Conservation (phyloP, 2,329 filamentous ascomycete species). For the Aspergillus aculeatus region DNA sequence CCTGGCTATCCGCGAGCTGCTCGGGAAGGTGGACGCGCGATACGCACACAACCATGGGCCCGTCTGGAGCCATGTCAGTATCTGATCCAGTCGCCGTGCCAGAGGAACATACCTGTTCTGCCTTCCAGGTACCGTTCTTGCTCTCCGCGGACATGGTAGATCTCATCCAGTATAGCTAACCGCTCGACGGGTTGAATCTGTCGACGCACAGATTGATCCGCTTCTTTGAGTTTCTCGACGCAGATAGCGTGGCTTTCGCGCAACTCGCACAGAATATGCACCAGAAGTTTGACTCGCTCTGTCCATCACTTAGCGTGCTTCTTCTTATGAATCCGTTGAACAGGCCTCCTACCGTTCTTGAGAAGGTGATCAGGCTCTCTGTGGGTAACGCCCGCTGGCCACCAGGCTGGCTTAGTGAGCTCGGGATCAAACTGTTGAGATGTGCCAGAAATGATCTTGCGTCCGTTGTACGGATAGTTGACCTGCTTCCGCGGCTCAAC, state of each 20-base stretch:
- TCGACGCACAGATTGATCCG: constrained; percentile 34
- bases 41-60: constrained; percentile 25
- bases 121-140: constrained; percentile 33
- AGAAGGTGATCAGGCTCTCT: constrained; percentile 36
- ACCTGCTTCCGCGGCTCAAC: constrained; percentile 39
- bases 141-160: constrained; percentile 35
- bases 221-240: constrained; percentile 34
- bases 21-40: constrained; percentile 31
- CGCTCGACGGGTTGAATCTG: constrained; percentile 31
- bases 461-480: constrained; percentile 38
- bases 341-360: constrained; percentile 27
- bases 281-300: constrained; percentile 33
- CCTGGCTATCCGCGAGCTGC: constrained; percentile 16
- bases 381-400: constrained; percentile 34
- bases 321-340: neutral
- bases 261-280: constrained; percentile 37
- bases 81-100: neutral
- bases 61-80: constrained; percentile 20
- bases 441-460: constrained; percentile 30
- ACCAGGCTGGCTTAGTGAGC: constrained; percentile 36
- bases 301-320: neutral
- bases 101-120: constrained; percentile 25
- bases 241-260: constrained; percentile 34
- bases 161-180: constrained; percentile 34
- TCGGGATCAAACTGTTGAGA: constrained; percentile 35